Percentiles rank a stretch among this genome's conserved stretches.
phyloP scores from a whole-genome alignment of 495 filamentous ascomycete genomes.

The Penicillium chermesinum region DNA sequence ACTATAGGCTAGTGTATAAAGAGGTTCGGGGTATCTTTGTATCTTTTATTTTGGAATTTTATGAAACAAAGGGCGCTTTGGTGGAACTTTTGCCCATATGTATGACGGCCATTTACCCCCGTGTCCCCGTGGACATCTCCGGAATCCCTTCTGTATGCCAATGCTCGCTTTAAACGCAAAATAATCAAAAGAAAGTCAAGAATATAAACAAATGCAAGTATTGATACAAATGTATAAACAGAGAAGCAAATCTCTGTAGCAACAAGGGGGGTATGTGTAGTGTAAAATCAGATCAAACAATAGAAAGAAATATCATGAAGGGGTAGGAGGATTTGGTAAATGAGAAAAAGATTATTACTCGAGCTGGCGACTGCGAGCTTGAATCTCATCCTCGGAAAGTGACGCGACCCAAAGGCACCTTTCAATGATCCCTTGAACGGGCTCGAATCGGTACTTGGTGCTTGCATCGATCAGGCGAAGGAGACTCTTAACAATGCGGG shows the following conservation, averaged over 20 bases:
- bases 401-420: constrained; percentile 94
- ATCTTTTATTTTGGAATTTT: not conserved
- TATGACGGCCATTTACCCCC: not conserved
- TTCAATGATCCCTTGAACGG: constrained; percentile 81
- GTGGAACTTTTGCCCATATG: not conserved
- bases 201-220: constrained; percentile 12
- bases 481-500: constrained; percentile 88
- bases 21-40: not conserved
- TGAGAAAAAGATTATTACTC: no score
- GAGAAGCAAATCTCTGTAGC: not conserved
- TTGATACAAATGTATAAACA: constrained; percentile 13
- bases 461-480: constrained; percentile 89
- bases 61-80: not conserved
- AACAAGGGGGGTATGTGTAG: constrained; percentile 16
- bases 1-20: not conserved
- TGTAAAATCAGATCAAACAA: constrained; percentile 12
- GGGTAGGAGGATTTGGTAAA: no score
- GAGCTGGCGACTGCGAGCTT: constrained; percentile 49
- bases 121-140: constrained; percentile 10
- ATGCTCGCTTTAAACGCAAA: constrained; percentile 20
- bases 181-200: constrained; percentile 3
- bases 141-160: constrained; percentile 15
- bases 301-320: constrained; percentile 6
- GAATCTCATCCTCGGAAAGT: constrained; percentile 79
- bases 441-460: constrained; percentile 76